phyloP scores from a whole-genome alignment of 306 rosid genomes.

The Benincasa hispida region DNA sequence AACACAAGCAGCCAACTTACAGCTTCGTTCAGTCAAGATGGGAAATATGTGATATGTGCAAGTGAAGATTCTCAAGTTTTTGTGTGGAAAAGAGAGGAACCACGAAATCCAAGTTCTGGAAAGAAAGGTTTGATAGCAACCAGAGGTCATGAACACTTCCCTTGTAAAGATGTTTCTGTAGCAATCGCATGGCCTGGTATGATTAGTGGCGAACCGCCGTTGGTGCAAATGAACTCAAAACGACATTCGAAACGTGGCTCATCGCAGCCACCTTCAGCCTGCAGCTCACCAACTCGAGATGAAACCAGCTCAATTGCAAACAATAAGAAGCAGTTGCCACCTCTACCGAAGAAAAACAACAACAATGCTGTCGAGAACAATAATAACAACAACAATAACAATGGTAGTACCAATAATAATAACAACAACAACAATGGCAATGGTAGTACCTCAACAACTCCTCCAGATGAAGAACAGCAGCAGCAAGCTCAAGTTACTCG shows the following conservation, averaged over 20 bases:
- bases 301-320: slow-evolving; percentile 7
- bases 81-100: slow-evolving; percentile 61
- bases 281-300: slow-evolving; percentile 18
- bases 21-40: slow-evolving; percentile 52
- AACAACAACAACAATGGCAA: neutral
- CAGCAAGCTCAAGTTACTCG: slow-evolving; percentile 20
- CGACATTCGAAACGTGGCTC: slow-evolving; percentile 26
- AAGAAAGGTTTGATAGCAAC: slow-evolving; percentile 19
- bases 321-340: slow-evolving; percentile 46
- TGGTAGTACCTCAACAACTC: slow-evolving; percentile 1
- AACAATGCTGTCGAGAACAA: slow-evolving; percentile 7
- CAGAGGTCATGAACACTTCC: slow-evolving; percentile 48
- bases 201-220: slow-evolving; percentile 49
- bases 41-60: slow-evolving; percentile 55
- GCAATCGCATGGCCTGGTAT: slow-evolving; percentile 71
- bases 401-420: neutral
- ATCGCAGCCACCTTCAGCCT: slow-evolving; percentile 6
- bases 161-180: slow-evolving; percentile 68
- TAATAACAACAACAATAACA: neutral
- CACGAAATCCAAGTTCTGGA: slow-evolving; percentile 14
- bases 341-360: slow-evolving; percentile 51
- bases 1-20: slow-evolving; percentile 74
- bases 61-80: slow-evolving; percentile 86
- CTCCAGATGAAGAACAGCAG: slow-evolving; percentile 22
- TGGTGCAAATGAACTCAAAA: slow-evolving; percentile 21